Percentiles rank a stretch among this genome's conserved stretches.
These are phyloP conservation scores for Chaetoscypha palmicola DNA, from an alignment of 2,329 filamentous ascomycete genomes.

Conservation along the genomic window DNA sequence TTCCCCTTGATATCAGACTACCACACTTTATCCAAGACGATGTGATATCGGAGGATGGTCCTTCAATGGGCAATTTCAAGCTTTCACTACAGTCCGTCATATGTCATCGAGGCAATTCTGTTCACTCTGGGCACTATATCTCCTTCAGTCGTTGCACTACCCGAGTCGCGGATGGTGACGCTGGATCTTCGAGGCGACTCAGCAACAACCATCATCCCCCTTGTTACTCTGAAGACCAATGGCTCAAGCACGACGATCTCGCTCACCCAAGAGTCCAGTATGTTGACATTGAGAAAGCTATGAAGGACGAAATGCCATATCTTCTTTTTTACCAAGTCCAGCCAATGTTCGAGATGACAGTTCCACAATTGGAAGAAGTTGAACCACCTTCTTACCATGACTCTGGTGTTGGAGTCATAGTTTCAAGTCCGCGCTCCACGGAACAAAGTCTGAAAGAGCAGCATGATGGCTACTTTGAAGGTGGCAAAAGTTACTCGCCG, in stretches of 20 bases:
- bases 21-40: constrained; percentile 87
- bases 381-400: constrained; percentile 55
- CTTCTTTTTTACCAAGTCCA: constrained; percentile 93
- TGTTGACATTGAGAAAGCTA: constrained; percentile 69
- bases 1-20: constrained; percentile 74
- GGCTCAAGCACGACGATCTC: constrained; percentile 94
- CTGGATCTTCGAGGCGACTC: constrained; percentile 42
- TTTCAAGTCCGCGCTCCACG: constrained; percentile 10
- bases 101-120: constrained; percentile 79
- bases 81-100: constrained; percentile 85
- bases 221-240: constrained; percentile 65
- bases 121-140: constrained; percentile 88
- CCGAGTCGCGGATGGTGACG: constrained; percentile 52
- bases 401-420: constrained; percentile 21
- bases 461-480: constrained; percentile 40
- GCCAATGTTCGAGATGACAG: constrained; percentile 60
- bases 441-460: constrained; percentile 4
- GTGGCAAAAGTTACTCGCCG: constrained; percentile 34
- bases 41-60: constrained; percentile 54
- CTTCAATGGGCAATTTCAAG: constrained; percentile 80
- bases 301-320: constrained; percentile 87
- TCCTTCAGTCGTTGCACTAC: constrained; percentile 72
- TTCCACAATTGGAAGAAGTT: constrained; percentile 29
- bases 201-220: constrained; percentile 43
- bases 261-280: constrained; percentile 60